phyloP scores from a whole-genome alignment of 169 alveolate genomes.

The Plasmodium berghei region DNA sequence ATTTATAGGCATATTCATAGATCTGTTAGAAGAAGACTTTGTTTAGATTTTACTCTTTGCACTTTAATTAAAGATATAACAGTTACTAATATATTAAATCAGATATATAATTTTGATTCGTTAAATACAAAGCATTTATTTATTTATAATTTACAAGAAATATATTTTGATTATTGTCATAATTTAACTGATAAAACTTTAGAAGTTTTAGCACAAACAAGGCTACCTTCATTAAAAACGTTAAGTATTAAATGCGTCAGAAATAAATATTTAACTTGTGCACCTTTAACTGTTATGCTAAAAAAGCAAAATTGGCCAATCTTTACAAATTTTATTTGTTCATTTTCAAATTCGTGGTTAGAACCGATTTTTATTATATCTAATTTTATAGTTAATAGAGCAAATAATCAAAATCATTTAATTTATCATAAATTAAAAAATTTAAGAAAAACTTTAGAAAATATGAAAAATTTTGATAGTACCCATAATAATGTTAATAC shows the following conservation, averaged over 20 bases:
- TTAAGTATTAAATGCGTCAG: conserved; percentile 89
- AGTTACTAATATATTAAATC: conserved; percentile 85
- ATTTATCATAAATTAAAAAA: conserved; percentile 77
- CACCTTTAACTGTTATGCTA: conserved; percentile 83
- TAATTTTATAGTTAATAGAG: conserved; percentile 81
- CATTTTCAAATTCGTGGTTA: conserved; percentile 87
- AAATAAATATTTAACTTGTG: conserved; percentile 86
- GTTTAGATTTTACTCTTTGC: conserved; percentile 88
- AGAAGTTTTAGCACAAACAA: conserved; percentile 88
- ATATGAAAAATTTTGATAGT: conserved; percentile 74
- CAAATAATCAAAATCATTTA: conserved; percentile 78
- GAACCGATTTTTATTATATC: conserved; percentile 89
- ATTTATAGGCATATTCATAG: conserved; percentile 74
- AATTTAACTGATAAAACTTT: conserved; percentile 89
- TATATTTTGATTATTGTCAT: conserved; percentile 88
- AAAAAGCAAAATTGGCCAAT: conserved; percentile 88
- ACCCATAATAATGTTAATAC: no score
- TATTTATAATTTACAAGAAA: conserved; percentile 83
- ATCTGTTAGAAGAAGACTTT: conserved; percentile 77
- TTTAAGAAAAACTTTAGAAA: conserved; percentile 77
- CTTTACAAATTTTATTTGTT: conserved; percentile 84
- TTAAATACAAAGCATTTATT: conserved; percentile 79
- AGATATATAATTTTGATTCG: conserved; percentile 76
- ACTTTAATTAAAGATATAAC: conserved; percentile 86
- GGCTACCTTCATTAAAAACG: conserved; percentile 87